Conservation (phyloP, 192 early-diverging fungal genomes). For the Mortierella hygrophila region DNA sequence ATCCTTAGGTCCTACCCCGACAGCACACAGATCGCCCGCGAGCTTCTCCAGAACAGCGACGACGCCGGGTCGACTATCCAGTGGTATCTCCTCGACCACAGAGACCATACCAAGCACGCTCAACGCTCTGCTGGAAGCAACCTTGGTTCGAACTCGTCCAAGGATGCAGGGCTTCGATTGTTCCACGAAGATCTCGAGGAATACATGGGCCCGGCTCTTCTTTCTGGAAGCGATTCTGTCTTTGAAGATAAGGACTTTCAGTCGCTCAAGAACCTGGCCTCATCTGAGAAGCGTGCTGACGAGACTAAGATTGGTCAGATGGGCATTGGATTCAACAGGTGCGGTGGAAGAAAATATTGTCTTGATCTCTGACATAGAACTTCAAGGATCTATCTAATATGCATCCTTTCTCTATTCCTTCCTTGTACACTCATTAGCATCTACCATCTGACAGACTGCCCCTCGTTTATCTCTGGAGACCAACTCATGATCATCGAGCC, state of each 20-base stretch:
- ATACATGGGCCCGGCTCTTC: constrained; percentile 29
- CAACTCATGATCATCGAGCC: constrained; percentile 47
- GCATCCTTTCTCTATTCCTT: background rate
- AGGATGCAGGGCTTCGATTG: background rate
- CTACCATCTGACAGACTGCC: constrained; percentile 48
- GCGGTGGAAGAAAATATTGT: background rate
- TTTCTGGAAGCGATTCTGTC: constrained; percentile 31
- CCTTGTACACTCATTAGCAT: background rate
- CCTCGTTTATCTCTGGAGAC: constrained; percentile 38
- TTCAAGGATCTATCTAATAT: background rate
- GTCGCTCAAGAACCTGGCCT: constrained; percentile 16
- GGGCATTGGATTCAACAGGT: constrained; percentile 53
- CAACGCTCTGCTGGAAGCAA: background rate
- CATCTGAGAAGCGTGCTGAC: constrained; percentile 19
- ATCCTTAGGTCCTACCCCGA: constrained; percentile 54
- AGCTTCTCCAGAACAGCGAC: constrained; percentile 26
- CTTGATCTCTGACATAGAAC: background rate
- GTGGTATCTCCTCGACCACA: constrained; percentile 41
- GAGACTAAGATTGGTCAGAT: constrained; percentile 38
- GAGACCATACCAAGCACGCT: background rate
- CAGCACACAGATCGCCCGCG: constrained; percentile 45
- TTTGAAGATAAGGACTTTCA: constrained; percentile 26
- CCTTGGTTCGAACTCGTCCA: too few relatives aligned
- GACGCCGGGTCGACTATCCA: constrained; percentile 12
- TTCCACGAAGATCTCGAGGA: constrained; percentile 11